Percentiles rank a stretch among this genome's conserved stretches.
Conservation (phyloP, 495 filamentous ascomycete genomes). For the Xylaria scruposa region DNA sequence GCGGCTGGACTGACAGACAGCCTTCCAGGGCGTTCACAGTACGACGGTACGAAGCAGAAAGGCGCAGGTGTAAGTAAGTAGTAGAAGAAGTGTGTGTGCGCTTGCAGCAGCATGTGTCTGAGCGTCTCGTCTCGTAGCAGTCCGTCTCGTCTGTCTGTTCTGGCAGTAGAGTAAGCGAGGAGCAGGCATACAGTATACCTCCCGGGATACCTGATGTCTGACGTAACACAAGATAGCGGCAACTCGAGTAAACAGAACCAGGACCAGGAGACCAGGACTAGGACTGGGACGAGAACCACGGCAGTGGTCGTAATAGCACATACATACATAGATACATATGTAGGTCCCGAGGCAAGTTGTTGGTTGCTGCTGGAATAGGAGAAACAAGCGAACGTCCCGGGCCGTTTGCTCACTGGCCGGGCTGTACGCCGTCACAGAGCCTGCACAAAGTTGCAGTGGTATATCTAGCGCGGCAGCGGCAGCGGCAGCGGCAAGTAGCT, state of each 20-base stretch:
- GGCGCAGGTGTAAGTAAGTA: neutral
- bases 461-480: neutral
- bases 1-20: neutral
- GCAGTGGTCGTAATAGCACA: slow-evolving; percentile 2
- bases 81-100: slow-evolving; percentile 5
- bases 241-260: slow-evolving; percentile 5
- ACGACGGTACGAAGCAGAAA: slow-evolving; percentile 11
- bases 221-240: slow-evolving; percentile 26
- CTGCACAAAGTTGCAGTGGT: neutral
- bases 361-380: slow-evolving; percentile 8
- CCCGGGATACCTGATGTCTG: slow-evolving; percentile 7
- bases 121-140: slow-evolving; percentile 7
- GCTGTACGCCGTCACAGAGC: neutral
- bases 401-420: neutral
- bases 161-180: slow-evolving; percentile 17
- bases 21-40: slow-evolving; percentile 2
- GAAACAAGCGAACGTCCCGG: slow-evolving; percentile 15
- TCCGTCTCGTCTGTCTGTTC: neutral
- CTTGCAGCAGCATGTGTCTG: slow-evolving; percentile 12
- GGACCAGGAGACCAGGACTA: neutral
- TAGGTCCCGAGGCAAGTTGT: neutral
- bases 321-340: slow-evolving; percentile 1
- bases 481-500: neutral
- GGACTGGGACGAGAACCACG: neutral
- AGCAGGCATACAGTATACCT: slow-evolving; percentile 9